A percentile compares a stretch with the other conserved stretches of the same genome.
phyloP scores from a whole-genome alignment of 768 basidiomycete genomes.

The Leccinum obscurum region DNA sequence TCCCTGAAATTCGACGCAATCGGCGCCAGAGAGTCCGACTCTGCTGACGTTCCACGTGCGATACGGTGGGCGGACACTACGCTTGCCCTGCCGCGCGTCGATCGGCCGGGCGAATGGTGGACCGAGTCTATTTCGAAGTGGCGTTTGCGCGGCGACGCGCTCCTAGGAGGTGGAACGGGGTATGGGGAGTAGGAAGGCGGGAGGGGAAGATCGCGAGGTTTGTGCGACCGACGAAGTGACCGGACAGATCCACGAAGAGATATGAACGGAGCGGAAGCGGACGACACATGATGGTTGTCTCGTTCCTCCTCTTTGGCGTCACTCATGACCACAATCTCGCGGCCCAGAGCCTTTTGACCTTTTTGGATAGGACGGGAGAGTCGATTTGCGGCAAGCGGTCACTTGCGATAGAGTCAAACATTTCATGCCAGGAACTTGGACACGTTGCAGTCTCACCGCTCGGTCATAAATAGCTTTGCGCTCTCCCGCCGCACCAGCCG shows the following conservation, averaged over 20 bases:
- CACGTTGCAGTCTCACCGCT: no score
- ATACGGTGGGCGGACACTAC: conserved; percentile 19
- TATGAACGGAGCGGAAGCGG: conserved; percentile 15
- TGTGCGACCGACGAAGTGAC: conserved; percentile 24
- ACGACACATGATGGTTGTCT: neutral
- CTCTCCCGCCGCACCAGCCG: no score
- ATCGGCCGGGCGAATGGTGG: conserved; percentile 26
- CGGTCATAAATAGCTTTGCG: no score
- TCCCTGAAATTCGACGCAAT: conserved; percentile 38
- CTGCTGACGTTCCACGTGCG: conserved; percentile 36
- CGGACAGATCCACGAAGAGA: conserved; percentile 31
- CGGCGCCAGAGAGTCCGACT: conserved; percentile 31
- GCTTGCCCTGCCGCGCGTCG: conserved; percentile 10
- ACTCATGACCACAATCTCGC: conserved; percentile 76
- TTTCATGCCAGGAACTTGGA: no score
- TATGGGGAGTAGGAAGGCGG: conserved; percentile 32
- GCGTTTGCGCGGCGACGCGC: conserved; percentile 32
- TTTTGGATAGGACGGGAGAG: conserved; percentile 72
- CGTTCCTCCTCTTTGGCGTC: conserved; percentile 70
- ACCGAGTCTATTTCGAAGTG: conserved; percentile 28
- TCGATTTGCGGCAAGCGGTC: conserved; percentile 32
- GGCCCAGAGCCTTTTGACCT: conserved; percentile 72
- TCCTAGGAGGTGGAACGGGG: conserved; percentile 28
- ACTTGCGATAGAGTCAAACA: no score
- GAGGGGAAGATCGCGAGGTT: conserved; percentile 27